phyloP scores from a whole-genome alignment of 1,284 basidiomycete genomes.

The Meripilus lineatus region DNA sequence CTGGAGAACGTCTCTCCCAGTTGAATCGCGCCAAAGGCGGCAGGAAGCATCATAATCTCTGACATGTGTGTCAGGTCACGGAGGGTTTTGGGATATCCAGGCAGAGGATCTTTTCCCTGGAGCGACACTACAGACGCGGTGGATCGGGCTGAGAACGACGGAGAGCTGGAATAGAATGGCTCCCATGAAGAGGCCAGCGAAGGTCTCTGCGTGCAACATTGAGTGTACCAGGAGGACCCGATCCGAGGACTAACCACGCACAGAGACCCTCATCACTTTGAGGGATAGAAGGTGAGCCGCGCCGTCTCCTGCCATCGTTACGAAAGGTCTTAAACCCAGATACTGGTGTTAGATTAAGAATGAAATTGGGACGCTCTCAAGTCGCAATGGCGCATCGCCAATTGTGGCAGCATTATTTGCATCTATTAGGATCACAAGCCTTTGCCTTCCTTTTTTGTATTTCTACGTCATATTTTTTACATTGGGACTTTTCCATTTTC shows the following conservation, averaged over 20 bases:
- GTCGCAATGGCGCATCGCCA: neutral
- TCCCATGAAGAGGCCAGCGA: conserved; percentile 70
- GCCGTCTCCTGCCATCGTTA: no score
- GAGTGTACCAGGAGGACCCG: neutral
- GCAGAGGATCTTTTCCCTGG: conserved; percentile 63
- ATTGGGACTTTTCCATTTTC: no score
- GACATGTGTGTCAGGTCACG: conserved; percentile 70
- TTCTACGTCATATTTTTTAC: conserved; percentile 14
- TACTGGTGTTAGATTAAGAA: neutral
- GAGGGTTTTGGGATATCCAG: conserved; percentile 73
- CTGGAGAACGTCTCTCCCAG: conserved; percentile 79
- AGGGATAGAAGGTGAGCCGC: conserved; percentile 57
- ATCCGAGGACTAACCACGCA: conserved; percentile 35
- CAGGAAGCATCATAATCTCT: conserved; percentile 68
- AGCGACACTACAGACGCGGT: conserved; percentile 73
- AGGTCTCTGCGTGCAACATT: conserved; percentile 51
- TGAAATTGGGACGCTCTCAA: neutral
- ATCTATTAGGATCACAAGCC: conserved; percentile 23
- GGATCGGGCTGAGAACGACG: conserved; percentile 72
- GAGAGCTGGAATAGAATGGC: conserved; percentile 79
- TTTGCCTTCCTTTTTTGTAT: conserved; percentile 11
- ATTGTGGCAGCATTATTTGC: conserved; percentile 21
- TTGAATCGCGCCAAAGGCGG: conserved; percentile 75
- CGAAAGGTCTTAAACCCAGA: no score
- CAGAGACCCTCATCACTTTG: conserved; percentile 80